A percentile compares a stretch with the other conserved stretches of the same genome.
phyloP scores from a whole-genome alignment of 805 yeast species.

The Suhomyces emberorum region DNA sequence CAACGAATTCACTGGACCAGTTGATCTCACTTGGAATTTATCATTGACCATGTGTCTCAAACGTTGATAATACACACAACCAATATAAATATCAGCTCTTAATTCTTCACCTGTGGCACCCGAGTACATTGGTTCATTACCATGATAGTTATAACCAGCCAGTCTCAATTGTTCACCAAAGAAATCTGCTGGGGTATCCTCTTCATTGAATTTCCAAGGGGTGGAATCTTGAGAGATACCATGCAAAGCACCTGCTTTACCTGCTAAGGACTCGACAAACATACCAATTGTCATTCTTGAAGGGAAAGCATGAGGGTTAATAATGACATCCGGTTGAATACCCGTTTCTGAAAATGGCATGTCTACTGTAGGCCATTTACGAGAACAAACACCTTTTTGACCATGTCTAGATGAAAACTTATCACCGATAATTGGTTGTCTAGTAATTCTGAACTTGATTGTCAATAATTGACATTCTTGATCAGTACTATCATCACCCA shows the following conservation, averaged over 20 bases:
- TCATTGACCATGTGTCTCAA: conserved; percentile 99
- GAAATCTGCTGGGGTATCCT: conserved; percentile 94
- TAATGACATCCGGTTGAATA: conserved; percentile 95
- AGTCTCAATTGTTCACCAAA: conserved; percentile 87
- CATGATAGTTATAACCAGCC: conserved; percentile 96
- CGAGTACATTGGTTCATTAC: conserved; percentile 98
- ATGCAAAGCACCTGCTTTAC: conserved; percentile 96
- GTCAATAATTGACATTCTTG: conserved; percentile 81
- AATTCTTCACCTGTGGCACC: conserved; percentile 98
- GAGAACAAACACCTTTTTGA: conserved; percentile 96
- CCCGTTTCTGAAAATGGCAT: conserved; percentile 97
- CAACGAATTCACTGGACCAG: conserved; percentile 95
- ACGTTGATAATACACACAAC: conserved; percentile 96
- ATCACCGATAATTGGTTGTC: conserved; percentile 95
- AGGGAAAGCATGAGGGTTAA: conserved; percentile 99
- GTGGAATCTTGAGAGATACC: conserved; percentile 97
- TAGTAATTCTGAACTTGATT: conserved; percentile 84
- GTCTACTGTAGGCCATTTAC: conserved; percentile 96
- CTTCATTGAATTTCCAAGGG: conserved; percentile 91
- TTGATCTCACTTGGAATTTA: conserved; percentile 98
- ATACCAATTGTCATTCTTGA: conserved; percentile 99
- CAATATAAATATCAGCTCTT: conserved; percentile 92
- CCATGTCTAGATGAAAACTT: conserved; percentile 98
- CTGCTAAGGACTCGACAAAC: conserved; percentile 98
- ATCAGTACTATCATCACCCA: conserved; percentile 77